phyloP scores from a whole-genome alignment of 1,284 basidiomycete species.

The Ustilago esculenta region DNA sequence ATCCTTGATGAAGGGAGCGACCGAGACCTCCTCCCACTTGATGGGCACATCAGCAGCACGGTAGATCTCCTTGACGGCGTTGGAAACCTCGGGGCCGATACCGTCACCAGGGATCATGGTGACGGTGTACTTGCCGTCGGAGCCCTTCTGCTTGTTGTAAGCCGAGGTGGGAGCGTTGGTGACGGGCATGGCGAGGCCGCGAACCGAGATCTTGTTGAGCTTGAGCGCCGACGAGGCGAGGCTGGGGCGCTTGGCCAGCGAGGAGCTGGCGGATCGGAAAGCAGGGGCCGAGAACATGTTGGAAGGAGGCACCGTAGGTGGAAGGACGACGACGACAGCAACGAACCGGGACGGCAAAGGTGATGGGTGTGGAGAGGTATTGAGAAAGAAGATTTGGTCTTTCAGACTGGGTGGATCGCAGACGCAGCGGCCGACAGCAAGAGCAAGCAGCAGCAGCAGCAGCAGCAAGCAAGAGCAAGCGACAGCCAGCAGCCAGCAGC shows the following conservation, averaged over 20 bases:
- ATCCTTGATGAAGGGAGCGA: conserved; percentile 84
- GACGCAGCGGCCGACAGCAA: conserved; percentile 4
- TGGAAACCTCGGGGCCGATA: conserved; percentile 97
- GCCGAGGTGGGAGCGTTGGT: conserved; percentile 61
- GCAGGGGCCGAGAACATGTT: conserved; percentile 41
- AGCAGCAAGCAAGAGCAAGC: not conserved
- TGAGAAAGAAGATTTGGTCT: conserved; percentile 21
- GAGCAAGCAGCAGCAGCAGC: not conserved
- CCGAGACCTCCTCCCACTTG: conserved; percentile 96
- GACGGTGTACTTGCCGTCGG: conserved; percentile 86
- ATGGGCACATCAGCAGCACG: conserved; percentile 74
- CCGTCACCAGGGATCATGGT: conserved; percentile 90
- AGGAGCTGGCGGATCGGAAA: conserved; percentile 45
- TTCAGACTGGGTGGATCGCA: not conserved
- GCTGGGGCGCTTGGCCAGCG: conserved; percentile 49
- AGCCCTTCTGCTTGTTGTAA: conserved; percentile 63
- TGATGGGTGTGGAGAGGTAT: conserved; percentile 17
- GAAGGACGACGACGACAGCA: conserved; percentile 4
- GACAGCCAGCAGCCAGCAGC: too few species aligned
- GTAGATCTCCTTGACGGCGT: conserved; percentile 95
- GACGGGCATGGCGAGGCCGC: conserved; percentile 57
- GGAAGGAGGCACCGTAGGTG: not conserved
- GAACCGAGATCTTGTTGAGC: conserved; percentile 39
- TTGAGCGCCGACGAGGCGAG: conserved; percentile 49
- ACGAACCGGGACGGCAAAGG: not conserved